These are phyloP conservation scores for Coccomyxa sp. DNA, from an alignment of 139 green algal genomes.

Conservation along the genomic window DNA sequence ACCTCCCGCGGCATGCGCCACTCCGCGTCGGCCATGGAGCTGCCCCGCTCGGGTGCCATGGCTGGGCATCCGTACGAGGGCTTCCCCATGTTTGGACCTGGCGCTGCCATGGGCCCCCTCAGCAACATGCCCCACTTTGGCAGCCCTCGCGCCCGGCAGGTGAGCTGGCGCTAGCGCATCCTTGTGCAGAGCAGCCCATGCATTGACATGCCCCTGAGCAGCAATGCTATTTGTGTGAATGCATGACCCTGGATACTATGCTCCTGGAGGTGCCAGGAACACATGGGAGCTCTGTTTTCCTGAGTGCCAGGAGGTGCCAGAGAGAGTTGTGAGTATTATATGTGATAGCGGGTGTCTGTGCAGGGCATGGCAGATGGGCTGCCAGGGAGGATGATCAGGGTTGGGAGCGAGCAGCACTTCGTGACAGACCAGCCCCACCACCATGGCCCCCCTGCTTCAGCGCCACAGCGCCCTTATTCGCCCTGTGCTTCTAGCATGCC, in stretches of 20 bases:
- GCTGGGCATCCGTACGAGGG: neutral
- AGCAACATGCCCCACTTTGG: slow-evolving; percentile 3
- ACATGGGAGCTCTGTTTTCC: no score
- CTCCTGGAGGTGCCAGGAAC: no score
- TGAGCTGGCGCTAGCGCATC: no score
- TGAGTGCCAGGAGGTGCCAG: no score
- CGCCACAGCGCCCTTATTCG: neutral
- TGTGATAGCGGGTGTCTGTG: no score
- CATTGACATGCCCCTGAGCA: neutral
- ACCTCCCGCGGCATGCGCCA: slow-evolving; percentile 4
- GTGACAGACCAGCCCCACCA: slow-evolving; percentile 19
- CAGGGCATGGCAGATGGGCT: neutral
- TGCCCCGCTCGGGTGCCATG: neutral
- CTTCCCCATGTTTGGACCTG: neutral
- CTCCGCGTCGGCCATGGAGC: neutral
- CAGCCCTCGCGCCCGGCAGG: neutral
- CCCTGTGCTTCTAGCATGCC: no score
- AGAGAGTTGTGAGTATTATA: no score
- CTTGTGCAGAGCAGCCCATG: no score
- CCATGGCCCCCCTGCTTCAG: neutral
- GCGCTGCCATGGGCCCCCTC: neutral
- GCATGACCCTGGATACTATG: no score
- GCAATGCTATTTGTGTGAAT: neutral
- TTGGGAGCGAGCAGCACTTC: slow-evolving; percentile 55
- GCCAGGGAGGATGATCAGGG: slow-evolving; percentile 41